These are phyloP conservation scores for Ramaria rubella DNA, from an alignment of 768 basidiomycete genomes.

Conservation along the genomic window DNA sequence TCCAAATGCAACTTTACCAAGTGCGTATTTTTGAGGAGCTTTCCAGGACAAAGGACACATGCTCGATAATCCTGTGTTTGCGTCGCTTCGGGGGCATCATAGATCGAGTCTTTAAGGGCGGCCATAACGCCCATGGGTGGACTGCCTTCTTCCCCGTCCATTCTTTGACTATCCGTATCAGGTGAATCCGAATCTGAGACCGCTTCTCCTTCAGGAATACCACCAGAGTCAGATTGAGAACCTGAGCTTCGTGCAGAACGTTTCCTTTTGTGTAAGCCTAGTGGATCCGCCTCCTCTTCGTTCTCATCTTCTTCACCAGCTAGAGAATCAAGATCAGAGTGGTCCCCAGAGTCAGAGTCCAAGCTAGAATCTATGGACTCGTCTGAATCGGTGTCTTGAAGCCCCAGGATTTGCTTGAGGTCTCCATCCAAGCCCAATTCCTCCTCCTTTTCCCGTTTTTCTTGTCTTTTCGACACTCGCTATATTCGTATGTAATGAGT, in stretches of 20 bases:
- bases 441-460: constrained; percentile 56
- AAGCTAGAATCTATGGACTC: constrained; percentile 43
- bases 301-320: constrained; percentile 16
- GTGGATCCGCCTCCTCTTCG: constrained; percentile 14
- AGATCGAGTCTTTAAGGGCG: constrained; percentile 59
- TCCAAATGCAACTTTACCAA: constrained; percentile 53
- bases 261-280: constrained; percentile 2
- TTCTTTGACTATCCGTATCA: no score
- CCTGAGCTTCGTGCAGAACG: not conserved
- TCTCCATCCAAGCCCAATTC: constrained; percentile 58
- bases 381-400: constrained; percentile 72
- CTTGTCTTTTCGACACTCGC: constrained; percentile 60
- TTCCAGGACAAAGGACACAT: constrained; percentile 68
- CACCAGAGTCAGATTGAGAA: constrained; percentile 9
- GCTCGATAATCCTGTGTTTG: constrained; percentile 44
- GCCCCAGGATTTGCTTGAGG: constrained; percentile 55
- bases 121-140: constrained; percentile 48
- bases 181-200: not conserved
- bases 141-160: constrained; percentile 10
- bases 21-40: constrained; percentile 52
- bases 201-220: constrained; percentile 18
- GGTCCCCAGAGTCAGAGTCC: not conserved
- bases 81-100: constrained; percentile 38
- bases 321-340: constrained; percentile 28
- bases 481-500: constrained; percentile 43